These are phyloP conservation scores for Colletotrichum sp. DNA, from an alignment of 2,329 filamentous ascomycete genomes.

Conservation along the genomic window DNA sequence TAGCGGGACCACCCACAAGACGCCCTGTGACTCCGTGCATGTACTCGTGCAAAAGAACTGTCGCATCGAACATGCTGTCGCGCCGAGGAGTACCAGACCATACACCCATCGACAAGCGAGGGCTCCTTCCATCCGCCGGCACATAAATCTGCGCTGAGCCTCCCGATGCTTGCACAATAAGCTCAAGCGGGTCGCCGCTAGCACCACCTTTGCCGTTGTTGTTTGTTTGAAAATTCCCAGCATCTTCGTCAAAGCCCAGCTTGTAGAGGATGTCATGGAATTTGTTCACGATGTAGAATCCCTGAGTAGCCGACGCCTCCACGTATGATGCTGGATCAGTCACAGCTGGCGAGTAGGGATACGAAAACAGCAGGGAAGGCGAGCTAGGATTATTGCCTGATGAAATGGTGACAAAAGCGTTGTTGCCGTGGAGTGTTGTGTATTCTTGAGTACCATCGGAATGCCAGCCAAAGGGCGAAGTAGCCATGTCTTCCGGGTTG, in stretches of 20 bases:
- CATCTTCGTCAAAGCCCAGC: slow-evolving; percentile 62
- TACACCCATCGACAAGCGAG: background rate
- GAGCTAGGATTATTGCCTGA: background rate
- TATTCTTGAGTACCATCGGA: slow-evolving; percentile 51
- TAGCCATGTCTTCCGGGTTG: background rate
- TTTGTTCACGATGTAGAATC: slow-evolving; percentile 65
- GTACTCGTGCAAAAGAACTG: background rate
- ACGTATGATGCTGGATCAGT: slow-evolving; percentile 46
- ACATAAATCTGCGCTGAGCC: slow-evolving; percentile 23
- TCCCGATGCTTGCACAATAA: slow-evolving; percentile 51
- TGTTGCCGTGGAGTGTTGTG: slow-evolving; percentile 63
- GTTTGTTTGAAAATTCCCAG: slow-evolving; percentile 65
- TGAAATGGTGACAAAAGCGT: slow-evolving; percentile 45
- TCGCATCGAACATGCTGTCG: background rate
- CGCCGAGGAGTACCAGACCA: background rate
- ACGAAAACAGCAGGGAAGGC: background rate
- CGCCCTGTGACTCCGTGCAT: background rate
- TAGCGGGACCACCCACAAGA: background rate
- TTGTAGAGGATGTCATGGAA: slow-evolving; percentile 64
- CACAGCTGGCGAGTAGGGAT: slow-evolving; percentile 37
- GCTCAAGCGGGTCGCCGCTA: slow-evolving; percentile 57
- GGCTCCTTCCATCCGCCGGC: background rate
- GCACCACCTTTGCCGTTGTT: slow-evolving; percentile 59
- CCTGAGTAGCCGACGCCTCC: slow-evolving; percentile 61
- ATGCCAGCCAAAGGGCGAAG: slow-evolving; percentile 59